phyloP scores from a whole-genome alignment of 176 grass and related monocot genomes.

The Triticum aestivum region IWGSC_CS_RefSeq_v2.1 NC_057798.1:466735863-466736362 shows the following conservation, averaged over 20 bases:
- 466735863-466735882: background rate
- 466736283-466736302: background rate
- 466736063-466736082: background rate
- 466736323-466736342: background rate
- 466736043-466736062: background rate
- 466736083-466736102: background rate
- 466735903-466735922: background rate
- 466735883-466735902: background rate
- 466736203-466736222: background rate
- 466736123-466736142: background rate
- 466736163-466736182: no score
- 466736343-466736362: background rate
- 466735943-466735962: slow-evolving; percentile 6
- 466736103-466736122: background rate
- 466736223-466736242: background rate
- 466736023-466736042: background rate
- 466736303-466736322: background rate
- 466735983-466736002: background rate
- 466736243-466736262: background rate
- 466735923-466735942: background rate
- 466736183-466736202: background rate
- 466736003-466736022: background rate
- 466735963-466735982: background rate
- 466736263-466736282: background rate
- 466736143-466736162: background rate